A percentile compares a stretch with the other conserved stretches of the same genome.
These are phyloP conservation scores for Aphanoascus verrucosus DNA, from an alignment of 2,329 filamentous ascomycete genomes.

Conservation along the genomic window DNA sequence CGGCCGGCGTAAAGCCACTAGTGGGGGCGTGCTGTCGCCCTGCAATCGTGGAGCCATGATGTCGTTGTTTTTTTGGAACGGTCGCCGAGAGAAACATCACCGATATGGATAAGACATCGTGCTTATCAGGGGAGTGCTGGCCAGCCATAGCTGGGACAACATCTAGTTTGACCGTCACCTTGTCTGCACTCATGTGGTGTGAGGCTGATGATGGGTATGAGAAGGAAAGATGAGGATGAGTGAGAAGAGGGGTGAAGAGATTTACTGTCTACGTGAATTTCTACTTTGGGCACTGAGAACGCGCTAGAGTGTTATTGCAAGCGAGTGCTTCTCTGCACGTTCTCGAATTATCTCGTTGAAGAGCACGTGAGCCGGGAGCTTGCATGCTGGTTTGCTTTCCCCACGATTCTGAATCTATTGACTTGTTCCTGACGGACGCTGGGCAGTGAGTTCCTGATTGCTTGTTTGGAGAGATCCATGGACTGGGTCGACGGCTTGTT, in stretches of 20 bases:
- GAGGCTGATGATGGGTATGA: not conserved
- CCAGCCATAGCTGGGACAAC: too few relatives aligned
- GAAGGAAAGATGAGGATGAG: not conserved
- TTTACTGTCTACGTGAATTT: constrained; percentile 1
- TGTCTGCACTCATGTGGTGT: too few relatives aligned
- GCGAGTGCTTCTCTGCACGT: constrained; percentile 2
- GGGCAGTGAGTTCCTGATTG: too few relatives aligned
- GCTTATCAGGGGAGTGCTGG: too few relatives aligned
- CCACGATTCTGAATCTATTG: not conserved
- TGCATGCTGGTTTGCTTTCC: not conserved
- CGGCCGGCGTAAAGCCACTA: constrained; percentile 1
- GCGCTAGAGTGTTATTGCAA: constrained; percentile 5
- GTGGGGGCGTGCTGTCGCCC: not conserved
- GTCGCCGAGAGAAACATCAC: not conserved
- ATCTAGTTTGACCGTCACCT: too few relatives aligned
- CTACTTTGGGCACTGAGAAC: not conserved
- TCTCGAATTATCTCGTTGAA: constrained; percentile 4
- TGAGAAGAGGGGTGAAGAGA: not conserved
- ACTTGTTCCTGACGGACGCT: not conserved
- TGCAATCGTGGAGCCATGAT: constrained; percentile 2
- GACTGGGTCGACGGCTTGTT: too few relatives aligned
- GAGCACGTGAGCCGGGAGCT: not conserved
- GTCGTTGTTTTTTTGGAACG: not conserved
- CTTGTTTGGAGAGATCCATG: too few relatives aligned
- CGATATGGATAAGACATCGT: not conserved